Conservation (phyloP, 805 yeast genomes). For the Pichia kluyveri region DNA sequence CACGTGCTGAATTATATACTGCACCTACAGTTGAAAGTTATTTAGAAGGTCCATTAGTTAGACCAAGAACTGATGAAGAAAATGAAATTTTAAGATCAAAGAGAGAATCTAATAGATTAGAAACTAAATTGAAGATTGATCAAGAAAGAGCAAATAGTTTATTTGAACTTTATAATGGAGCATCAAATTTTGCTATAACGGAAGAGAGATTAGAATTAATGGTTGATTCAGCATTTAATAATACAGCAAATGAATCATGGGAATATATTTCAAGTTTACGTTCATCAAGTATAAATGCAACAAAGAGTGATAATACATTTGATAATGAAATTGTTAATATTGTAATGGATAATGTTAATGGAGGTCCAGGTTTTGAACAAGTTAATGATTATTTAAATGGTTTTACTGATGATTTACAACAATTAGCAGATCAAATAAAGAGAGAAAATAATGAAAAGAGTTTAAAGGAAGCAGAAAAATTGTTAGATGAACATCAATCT, state of each 20-base stretch:
- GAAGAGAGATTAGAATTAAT: slow-evolving; percentile 55
- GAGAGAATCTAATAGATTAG: slow-evolving; percentile 57
- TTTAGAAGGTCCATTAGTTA: slow-evolving; percentile 60
- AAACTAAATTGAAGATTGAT: slow-evolving; percentile 41
- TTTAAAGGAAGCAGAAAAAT: neutral
- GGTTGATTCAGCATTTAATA: slow-evolving; percentile 45
- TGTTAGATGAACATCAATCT: neutral
- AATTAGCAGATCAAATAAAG: slow-evolving; percentile 17
- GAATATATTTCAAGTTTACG: slow-evolving; percentile 10
- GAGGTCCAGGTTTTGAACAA: slow-evolving; percentile 25
- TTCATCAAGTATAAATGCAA: slow-evolving; percentile 15
- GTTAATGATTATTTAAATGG: slow-evolving; percentile 26
- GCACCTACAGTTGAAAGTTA: slow-evolving; percentile 71
- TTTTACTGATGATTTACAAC: slow-evolving; percentile 16
- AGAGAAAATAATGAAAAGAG: slow-evolving; percentile 14
- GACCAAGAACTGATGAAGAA: slow-evolving; percentile 68
- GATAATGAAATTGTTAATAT: slow-evolving; percentile 21
- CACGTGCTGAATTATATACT: slow-evolving; percentile 54
- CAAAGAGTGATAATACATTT: slow-evolving; percentile 16
- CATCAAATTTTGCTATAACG: slow-evolving; percentile 61
- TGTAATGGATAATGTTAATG: slow-evolving; percentile 23
- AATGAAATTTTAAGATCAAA: slow-evolving; percentile 44
- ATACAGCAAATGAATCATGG: slow-evolving; percentile 26
- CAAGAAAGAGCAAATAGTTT: slow-evolving; percentile 47
- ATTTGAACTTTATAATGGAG: slow-evolving; percentile 62